A percentile compares a stretch with the other conserved stretches of the same genome.
These are phyloP conservation scores for Aureobasidium sp. DNA, from an alignment of 2,329 filamentous ascomycete species.

Conservation along the genomic window DNA sequence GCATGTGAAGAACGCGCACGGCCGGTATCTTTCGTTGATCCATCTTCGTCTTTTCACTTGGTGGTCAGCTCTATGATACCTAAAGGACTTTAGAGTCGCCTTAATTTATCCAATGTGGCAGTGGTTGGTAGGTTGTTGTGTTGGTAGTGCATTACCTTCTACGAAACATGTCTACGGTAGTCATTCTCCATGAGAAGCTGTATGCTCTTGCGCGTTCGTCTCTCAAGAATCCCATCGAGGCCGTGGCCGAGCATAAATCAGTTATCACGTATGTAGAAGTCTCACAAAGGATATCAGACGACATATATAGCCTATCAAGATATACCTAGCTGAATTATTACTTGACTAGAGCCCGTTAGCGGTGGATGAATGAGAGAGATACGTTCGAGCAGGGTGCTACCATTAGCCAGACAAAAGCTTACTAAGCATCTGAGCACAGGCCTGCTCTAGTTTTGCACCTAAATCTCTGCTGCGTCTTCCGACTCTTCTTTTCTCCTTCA, in stretches of 20 bases:
- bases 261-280: not conserved
- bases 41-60: not conserved
- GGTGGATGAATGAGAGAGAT: not conserved
- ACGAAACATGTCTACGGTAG: too few species aligned
- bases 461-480: slow-evolving; percentile 1
- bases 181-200: too few species aligned
- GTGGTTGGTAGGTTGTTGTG: too few species aligned
- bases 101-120: too few species aligned
- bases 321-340: not conserved
- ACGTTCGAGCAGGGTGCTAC: not conserved
- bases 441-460: not conserved
- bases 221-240: too few species aligned
- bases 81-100: not conserved
- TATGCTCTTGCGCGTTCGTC: not conserved
- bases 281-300: not conserved
- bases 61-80: not conserved
- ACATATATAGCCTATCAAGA: not conserved
- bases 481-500: slow-evolving; percentile 21
- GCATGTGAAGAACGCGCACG: not conserved
- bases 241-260: not conserved
- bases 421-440: not conserved
- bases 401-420: not conserved
- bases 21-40: not conserved
- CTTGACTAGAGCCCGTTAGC: too few species aligned
- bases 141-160: too few species aligned